Conservation (phyloP, 345 rosid species). For the Iberis pinnata region DNA sequence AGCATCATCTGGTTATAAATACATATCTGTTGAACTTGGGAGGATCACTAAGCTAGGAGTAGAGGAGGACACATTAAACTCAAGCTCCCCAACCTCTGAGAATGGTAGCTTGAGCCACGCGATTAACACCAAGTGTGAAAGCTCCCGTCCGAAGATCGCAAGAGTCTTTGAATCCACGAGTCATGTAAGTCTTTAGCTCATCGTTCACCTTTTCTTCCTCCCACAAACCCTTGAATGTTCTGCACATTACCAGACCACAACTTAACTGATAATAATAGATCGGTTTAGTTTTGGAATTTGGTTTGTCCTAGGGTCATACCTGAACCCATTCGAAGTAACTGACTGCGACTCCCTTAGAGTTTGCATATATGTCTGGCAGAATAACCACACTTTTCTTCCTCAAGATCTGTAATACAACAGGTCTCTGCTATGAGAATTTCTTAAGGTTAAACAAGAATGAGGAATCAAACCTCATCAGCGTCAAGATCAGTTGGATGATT, state of each 20-base stretch:
- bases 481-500: slow-evolving; percentile 99
- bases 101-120: slow-evolving; percentile 81
- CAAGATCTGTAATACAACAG: slow-evolving; percentile 43
- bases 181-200: slow-evolving; percentile 79
- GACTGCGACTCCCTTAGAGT: slow-evolving; percentile 95
- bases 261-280: too few species aligned
- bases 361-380: slow-evolving; percentile 92
- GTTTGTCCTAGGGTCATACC: slow-evolving; percentile 39
- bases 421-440: neutral
- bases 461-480: slow-evolving; percentile 66
- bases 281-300: too few species aligned
- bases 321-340: slow-evolving; percentile 99
- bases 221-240: slow-evolving; percentile 99
- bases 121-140: slow-evolving; percentile 90
- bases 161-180: slow-evolving; percentile 58
- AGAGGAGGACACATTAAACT: too few species aligned
- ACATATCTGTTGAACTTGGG: too few species aligned
- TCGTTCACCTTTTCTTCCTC: slow-evolving; percentile 80
- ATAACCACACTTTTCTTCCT: slow-evolving; percentile 80
- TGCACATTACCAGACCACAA: slow-evolving; percentile 30
- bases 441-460: slow-evolving; percentile 5
- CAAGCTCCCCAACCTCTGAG: slow-evolving; percentile 94
- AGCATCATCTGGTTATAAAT: too few species aligned
- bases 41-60: too few species aligned
- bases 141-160: slow-evolving; percentile 99